phyloP scores from a whole-genome alignment of 805 yeast species.

The Saturnispora sanitii region DNA sequence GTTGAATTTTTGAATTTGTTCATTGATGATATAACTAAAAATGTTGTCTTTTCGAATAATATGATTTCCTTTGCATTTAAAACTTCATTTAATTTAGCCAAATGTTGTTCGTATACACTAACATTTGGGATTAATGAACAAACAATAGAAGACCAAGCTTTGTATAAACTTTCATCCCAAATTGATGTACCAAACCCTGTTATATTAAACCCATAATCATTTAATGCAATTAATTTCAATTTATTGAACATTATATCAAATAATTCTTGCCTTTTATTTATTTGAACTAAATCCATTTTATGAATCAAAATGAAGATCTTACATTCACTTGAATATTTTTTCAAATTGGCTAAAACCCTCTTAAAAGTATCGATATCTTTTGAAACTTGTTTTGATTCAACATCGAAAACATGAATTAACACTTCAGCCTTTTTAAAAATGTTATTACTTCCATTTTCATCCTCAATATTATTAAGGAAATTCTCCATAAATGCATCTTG shows the following conservation, averaged over 20 bases:
- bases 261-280: slow-evolving; percentile 74
- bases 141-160: slow-evolving; percentile 95
- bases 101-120: slow-evolving; percentile 63
- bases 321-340: slow-evolving; percentile 80
- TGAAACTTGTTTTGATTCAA: slow-evolving; percentile 81
- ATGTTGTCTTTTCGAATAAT: slow-evolving; percentile 87
- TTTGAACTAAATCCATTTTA: slow-evolving; percentile 91
- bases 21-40: slow-evolving; percentile 64
- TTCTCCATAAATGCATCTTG: slow-evolving; percentile 96
- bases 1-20: slow-evolving; percentile 22
- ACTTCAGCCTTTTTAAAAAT: slow-evolving; percentile 95
- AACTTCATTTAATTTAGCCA: slow-evolving; percentile 60
- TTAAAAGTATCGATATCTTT: slow-evolving; percentile 90
- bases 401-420: slow-evolving; percentile 91
- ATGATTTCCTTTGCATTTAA: slow-evolving; percentile 84
- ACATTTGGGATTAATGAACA: slow-evolving; percentile 93
- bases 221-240: slow-evolving; percentile 55
- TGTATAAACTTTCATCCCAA: slow-evolving; percentile 93
- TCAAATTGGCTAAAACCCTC: slow-evolving; percentile 70
- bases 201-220: slow-evolving; percentile 52
- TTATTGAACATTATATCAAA: slow-evolving; percentile 79
- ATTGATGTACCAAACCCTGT: slow-evolving; percentile 91
- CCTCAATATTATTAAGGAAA: slow-evolving; percentile 34
- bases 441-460: slow-evolving; percentile 49
- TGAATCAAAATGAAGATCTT: slow-evolving; percentile 86